These are phyloP conservation scores for Raphanus raphanistrum DNA, from an alignment of 345 rosid species.

Conservation along the genomic window DNA sequence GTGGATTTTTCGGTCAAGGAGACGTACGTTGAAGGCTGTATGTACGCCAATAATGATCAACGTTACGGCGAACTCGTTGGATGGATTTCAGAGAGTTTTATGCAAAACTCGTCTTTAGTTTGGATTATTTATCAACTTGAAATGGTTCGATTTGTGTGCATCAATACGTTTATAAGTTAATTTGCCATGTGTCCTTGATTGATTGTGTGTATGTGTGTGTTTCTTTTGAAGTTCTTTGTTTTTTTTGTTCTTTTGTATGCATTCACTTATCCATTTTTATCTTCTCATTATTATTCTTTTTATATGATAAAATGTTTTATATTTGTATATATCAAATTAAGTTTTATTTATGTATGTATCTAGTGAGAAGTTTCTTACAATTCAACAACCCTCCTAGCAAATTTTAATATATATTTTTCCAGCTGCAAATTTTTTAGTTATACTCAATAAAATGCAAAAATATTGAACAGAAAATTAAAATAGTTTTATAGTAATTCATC, in stretches of 20 bases:
- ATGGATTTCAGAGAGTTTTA: slow-evolving; percentile 43
- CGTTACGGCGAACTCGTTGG: slow-evolving; percentile 41
- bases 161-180: slow-evolving; percentile 5
- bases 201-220: slow-evolving; percentile 12
- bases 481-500: background rate
- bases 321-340: background rate
- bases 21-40: slow-evolving; percentile 46
- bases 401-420: background rate
- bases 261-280: slow-evolving; percentile 1
- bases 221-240: background rate
- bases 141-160: slow-evolving; percentile 31
- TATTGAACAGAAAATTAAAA: background rate
- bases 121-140: background rate
- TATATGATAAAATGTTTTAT: background rate
- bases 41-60: slow-evolving; percentile 54
- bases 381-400: background rate
- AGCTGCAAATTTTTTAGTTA: background rate
- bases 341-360: background rate
- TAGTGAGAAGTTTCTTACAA: background rate
- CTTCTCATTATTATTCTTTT: slow-evolving; percentile 1
- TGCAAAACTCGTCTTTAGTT: slow-evolving; percentile 56
- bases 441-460: background rate
- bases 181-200: slow-evolving; percentile 18
- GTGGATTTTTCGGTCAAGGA: slow-evolving; percentile 53
- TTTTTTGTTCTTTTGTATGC: slow-evolving; percentile 4